phyloP scores from a whole-genome alignment of 306 rosid species.

The Prunus kanzakura region DNA sequence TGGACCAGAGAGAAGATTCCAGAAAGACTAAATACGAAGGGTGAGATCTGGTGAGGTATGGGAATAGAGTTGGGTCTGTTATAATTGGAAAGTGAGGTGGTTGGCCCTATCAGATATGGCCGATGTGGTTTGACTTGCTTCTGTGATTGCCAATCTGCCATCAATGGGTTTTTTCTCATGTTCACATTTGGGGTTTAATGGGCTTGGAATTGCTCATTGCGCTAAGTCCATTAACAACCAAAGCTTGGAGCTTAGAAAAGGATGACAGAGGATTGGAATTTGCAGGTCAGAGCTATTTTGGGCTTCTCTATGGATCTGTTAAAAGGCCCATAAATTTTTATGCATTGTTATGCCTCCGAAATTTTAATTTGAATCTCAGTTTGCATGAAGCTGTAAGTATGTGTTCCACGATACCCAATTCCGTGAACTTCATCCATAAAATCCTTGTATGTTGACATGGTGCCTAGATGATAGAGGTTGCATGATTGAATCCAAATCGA shows the following conservation, averaged over 20 bases:
- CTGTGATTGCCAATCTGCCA: not conserved
- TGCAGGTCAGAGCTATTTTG: too few relatives aligned
- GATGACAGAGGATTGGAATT: too few relatives aligned
- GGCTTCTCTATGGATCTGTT: not conserved
- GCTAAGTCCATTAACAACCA: too few relatives aligned
- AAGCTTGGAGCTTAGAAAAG: too few relatives aligned
- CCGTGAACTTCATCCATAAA: not conserved
- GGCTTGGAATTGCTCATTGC: too few relatives aligned
- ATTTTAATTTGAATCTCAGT: not conserved
- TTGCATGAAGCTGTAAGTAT: not conserved
- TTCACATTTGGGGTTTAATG: not conserved
- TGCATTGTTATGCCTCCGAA: not conserved
- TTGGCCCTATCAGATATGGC: not conserved
- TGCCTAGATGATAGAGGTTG: not conserved
- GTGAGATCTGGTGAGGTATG: not conserved
- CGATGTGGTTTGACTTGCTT: not conserved
- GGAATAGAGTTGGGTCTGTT: not conserved
- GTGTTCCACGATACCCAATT: not conserved
- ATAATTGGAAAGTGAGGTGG: not conserved
- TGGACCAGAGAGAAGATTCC: not conserved
- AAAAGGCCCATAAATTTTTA: not conserved
- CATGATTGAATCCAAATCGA: too few relatives aligned
- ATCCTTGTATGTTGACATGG: not conserved
- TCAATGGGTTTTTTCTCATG: not conserved
- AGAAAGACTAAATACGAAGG: not conserved